These are phyloP conservation scores for Aspergillus oerlinghausenensis DNA, from an alignment of 2,329 filamentous ascomycete species.

Conservation along the genomic window DNA sequence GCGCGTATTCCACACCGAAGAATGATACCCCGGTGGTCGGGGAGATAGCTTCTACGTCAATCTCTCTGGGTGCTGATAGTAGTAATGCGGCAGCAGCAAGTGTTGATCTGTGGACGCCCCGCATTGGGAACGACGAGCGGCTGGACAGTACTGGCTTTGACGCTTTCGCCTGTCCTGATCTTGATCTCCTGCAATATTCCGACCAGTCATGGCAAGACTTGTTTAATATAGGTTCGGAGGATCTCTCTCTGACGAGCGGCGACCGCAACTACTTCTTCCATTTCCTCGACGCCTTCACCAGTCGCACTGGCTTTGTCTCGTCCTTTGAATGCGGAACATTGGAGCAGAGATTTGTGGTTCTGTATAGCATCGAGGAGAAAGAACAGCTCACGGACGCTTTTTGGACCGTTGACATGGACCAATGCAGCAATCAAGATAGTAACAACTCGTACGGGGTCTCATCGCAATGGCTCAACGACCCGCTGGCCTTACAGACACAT, in stretches of 20 bases:
- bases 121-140: slow-evolving; percentile 2
- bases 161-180: not conserved
- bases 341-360: slow-evolving; percentile 25
- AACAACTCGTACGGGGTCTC: slow-evolving; percentile 3
- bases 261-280: slow-evolving; percentile 15
- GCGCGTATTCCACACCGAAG: slow-evolving; percentile 16
- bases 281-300: slow-evolving; percentile 36
- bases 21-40: not conserved
- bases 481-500: slow-evolving; percentile 32
- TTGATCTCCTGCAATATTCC: not conserved
- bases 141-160: not conserved
- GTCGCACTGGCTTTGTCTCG: slow-evolving; percentile 30
- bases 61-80: not conserved
- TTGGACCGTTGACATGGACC: not conserved
- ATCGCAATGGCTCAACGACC: slow-evolving; percentile 25
- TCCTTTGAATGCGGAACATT: slow-evolving; percentile 37
- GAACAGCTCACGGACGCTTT: not conserved
- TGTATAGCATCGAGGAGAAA: not conserved
- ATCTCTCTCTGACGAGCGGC: not conserved
- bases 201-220: slow-evolving; percentile 11
- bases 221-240: slow-evolving; percentile 3
- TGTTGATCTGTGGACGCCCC: not conserved
- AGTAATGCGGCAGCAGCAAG: not conserved
- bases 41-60: not conserved
- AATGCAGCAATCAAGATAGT: not conserved